Evolutionary conservation across 1,284 basidiomycete genomes (phyloP).

Genomic region (Tylopilus sp.): DNA sequence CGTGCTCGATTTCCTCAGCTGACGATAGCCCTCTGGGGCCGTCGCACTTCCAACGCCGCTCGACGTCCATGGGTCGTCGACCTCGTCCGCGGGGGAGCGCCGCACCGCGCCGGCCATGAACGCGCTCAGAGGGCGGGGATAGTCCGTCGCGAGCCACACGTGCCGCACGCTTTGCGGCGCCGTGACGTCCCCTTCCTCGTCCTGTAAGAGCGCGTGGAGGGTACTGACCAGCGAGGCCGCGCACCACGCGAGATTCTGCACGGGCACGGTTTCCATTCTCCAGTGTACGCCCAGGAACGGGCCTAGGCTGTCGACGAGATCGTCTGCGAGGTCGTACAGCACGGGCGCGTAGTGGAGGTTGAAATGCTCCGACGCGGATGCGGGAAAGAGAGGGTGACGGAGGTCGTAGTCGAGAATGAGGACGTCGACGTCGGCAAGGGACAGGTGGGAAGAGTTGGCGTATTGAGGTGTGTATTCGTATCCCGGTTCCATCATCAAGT

Average conservation of each 20-base stretch:
- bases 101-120: too few species aligned
- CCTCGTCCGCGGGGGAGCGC: too few species aligned
- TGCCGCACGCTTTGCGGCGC: slow-evolving; percentile 32
- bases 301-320: slow-evolving; percentile 32
- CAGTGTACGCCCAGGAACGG: slow-evolving; percentile 48
- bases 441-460: slow-evolving; percentile 9
- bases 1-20: slow-evolving; percentile 39
- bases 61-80: not conserved
- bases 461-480: slow-evolving; percentile 18
- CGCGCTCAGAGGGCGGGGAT: slow-evolving; percentile 33
- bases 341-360: slow-evolving; percentile 37
- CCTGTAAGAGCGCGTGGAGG: slow-evolving; percentile 36
- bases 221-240: slow-evolving; percentile 44
- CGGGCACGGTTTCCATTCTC: slow-evolving; percentile 46
- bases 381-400: slow-evolving; percentile 38
- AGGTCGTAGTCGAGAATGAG: slow-evolving; percentile 47
- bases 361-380: slow-evolving; percentile 2
- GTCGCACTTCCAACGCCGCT: not conserved
- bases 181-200: slow-evolving; percentile 25
- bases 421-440: slow-evolving; percentile 31
- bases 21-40: not conserved
- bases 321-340: slow-evolving; percentile 38
- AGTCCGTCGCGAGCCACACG: slow-evolving; percentile 50
- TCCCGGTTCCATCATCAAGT: slow-evolving; percentile 1
- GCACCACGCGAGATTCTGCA: slow-evolving; percentile 39